These are phyloP conservation scores for Keithomyces neogunnii DNA, from an alignment of 2,329 filamentous ascomycete genomes.

Conservation along the genomic window DNA sequence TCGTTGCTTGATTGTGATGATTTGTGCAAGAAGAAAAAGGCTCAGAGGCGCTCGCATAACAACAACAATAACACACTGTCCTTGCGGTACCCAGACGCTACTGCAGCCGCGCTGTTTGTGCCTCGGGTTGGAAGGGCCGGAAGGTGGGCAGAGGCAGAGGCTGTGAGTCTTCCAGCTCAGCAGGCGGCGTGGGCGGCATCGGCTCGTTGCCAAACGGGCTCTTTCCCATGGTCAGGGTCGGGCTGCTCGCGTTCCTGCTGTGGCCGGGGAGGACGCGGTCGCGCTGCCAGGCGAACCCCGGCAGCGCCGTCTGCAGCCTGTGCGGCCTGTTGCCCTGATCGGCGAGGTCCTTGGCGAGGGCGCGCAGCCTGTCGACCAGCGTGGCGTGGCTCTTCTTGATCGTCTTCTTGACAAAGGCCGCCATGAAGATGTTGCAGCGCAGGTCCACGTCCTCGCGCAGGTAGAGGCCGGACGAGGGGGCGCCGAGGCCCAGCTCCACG, in stretches of 20 bases:
- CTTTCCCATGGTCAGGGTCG: background rate
- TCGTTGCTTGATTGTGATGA: no score
- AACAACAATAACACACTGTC: no score
- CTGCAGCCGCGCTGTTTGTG: background rate
- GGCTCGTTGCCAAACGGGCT: background rate
- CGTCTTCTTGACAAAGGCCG: slow-evolving; percentile 72
- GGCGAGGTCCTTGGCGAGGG: background rate
- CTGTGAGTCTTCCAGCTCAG: background rate
- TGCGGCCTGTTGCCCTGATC: background rate
- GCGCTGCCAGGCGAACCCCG: slow-evolving; percentile 22
- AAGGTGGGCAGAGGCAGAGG: background rate
- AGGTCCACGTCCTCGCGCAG: slow-evolving; percentile 78
- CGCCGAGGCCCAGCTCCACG: slow-evolving; percentile 56
- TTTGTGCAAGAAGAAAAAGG: no score
- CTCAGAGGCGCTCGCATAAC: no score
- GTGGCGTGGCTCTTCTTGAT: slow-evolving; percentile 66
- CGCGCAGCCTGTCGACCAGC: slow-evolving; percentile 55
- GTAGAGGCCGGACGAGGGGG: slow-evolving; percentile 63
- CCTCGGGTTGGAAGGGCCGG: background rate
- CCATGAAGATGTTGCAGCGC: slow-evolving; percentile 69
- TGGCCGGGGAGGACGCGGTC: slow-evolving; percentile 17
- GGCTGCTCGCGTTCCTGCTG: background rate
- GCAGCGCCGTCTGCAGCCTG: slow-evolving; percentile 18
- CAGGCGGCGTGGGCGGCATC: background rate
- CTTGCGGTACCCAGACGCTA: background rate